Evolutionary conservation across 805 yeast genomes (phyloP), one percentile per base, ranked within the genome.

Genomic region (Pichia scutulata): DNA sequence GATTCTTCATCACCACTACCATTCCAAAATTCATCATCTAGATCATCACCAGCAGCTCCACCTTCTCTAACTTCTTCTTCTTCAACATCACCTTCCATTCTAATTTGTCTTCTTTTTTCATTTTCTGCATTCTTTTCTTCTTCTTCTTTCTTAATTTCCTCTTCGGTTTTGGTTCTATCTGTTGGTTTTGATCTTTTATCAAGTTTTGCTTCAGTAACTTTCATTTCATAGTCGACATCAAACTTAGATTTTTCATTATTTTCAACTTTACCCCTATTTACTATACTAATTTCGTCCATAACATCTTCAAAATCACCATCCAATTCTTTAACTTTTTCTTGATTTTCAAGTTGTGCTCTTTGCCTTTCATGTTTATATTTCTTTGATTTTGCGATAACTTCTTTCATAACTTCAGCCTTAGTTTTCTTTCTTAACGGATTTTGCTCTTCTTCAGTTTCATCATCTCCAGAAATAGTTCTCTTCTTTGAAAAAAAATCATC

Each of bases 361-460:
- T 86, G 92, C 65, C 93, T 79, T 64, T 85, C 86, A 36, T 82
- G 82, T 60, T 84, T 86, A 66, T 85, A 78, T 59, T 77, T 82
- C 60, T 86, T 86, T 18, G 93, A 84, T 66, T 86, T 86, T 37
- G 93, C 89, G 52, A 86, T 86, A 44, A 86, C 78, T 63, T 86
- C 95, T 57, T 83, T 78, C 95, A 86, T 86, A 39, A 86, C 92
- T 65, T 86, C 95, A 39, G 86, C 84, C 60, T 86, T 86, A 19
- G 88, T 80, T 67, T 84, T 86, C 67, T 82, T 84, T 52, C 81
- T 75, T n/a, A 70, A 65, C 1, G 82, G 81, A 33, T n/a, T 16
- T 44, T 60, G 68, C 6, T 53, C 69, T 21, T 59, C 69, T 2
- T 59, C 63, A 3, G 68, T 78, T 21, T 24, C 46, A 9, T 39